Evolutionary conservation across 192 early-diverging fungal genomes (phyloP).

Genomic region (Dissophora globulifera): DNA sequence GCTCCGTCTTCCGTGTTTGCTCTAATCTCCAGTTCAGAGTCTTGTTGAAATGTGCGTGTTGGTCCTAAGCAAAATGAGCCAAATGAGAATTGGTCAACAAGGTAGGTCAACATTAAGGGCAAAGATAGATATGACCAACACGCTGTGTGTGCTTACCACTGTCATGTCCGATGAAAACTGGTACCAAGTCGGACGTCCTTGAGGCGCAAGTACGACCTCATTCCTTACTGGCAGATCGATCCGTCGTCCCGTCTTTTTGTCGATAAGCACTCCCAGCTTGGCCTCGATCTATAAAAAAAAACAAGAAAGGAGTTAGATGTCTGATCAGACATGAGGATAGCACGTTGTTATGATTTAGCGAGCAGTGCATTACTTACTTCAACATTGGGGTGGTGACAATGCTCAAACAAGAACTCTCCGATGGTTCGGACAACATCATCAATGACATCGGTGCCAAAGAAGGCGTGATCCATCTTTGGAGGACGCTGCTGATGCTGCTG

Average conservation of each 20-base stretch:
- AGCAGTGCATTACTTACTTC: constrained; percentile 66
- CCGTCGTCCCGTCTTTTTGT: constrained; percentile 69
- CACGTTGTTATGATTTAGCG: no score
- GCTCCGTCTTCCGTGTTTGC: constrained; percentile 56
- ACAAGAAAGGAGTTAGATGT: neutral
- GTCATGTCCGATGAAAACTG: constrained; percentile 92
- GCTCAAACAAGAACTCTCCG: constrained; percentile 70
- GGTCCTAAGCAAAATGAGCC: no score
- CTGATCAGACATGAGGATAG: no score
- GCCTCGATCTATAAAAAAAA: constrained; percentile 82
- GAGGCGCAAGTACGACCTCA: constrained; percentile 54
- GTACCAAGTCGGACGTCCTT: constrained; percentile 38
- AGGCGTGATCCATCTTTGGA: constrained; percentile 60
- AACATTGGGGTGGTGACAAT: constrained; percentile 62
- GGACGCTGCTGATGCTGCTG: constrained; percentile 5
- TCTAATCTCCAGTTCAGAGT: constrained; percentile 80
- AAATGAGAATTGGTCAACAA: no score
- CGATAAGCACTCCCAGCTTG: constrained; percentile 86
- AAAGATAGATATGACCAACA: neutral
- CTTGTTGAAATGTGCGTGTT: constrained; percentile 87
- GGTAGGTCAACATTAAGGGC: neutral
- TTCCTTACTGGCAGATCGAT: constrained; percentile 76
- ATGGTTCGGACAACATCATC: constrained; percentile 73
- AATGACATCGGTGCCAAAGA: constrained; percentile 69
- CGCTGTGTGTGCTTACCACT: constrained; percentile 34